phyloP scores from a whole-genome alignment of 345 rosid genomes.

The Theobroma cacao region DNA sequence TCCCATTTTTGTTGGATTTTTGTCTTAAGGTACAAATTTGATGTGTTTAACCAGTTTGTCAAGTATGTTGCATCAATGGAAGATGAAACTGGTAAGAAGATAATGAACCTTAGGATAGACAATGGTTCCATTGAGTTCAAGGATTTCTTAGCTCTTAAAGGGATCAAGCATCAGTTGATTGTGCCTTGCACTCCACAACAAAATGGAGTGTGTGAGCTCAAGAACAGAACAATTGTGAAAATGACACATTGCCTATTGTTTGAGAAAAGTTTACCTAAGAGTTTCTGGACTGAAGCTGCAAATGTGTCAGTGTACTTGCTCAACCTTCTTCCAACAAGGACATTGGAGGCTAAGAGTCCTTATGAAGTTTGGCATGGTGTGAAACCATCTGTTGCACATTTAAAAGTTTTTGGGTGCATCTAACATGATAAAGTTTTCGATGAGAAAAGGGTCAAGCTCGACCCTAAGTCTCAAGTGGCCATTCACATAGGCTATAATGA shows the following conservation, averaged over 20 bases:
- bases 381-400: neutral
- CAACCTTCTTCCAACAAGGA: neutral
- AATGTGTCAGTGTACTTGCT: neutral
- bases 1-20: neutral
- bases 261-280: neutral
- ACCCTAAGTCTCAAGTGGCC: no score
- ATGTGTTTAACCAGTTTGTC: no score
- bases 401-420: neutral
- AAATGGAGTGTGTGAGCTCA: neutral
- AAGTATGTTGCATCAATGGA: no score
- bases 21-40: no score
- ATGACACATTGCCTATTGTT: neutral
- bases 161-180: neutral
- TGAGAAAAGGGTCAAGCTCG: neutral
- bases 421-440: no score
- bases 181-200: neutral
- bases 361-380: neutral
- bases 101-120: no score
- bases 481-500: neutral
- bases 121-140: neutral
- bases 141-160: neutral
- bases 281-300: neutral
- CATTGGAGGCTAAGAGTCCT: neutral
- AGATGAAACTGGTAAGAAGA: no score
- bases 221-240: neutral